Percentiles rank a stretch among this genome's conserved stretches.
These are phyloP conservation scores for Diversispora eburnea DNA, from an alignment of 192 early-diverging fungal genomes.

Conservation along the genomic window DNA sequence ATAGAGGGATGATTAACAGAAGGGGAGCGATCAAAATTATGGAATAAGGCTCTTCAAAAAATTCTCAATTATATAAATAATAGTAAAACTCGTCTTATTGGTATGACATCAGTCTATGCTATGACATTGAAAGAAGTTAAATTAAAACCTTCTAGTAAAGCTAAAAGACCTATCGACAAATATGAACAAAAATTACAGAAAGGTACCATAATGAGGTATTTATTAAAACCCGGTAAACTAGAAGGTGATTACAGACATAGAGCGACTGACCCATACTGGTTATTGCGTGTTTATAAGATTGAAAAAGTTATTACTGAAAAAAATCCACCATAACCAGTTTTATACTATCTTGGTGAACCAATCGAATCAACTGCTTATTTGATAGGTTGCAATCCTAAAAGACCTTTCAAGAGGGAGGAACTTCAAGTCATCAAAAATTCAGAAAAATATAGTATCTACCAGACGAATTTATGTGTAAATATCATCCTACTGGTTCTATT, in stretches of 20 bases:
- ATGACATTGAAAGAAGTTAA: constrained; percentile 20
- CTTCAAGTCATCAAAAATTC: constrained; percentile 22
- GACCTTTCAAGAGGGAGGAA: constrained; percentile 17
- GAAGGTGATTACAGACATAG: constrained; percentile 14
- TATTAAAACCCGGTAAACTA: constrained; percentile 19
- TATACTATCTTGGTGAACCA: too few species aligned
- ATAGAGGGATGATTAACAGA: not conserved
- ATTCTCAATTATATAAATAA: constrained; percentile 24
- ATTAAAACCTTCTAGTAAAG: constrained; percentile 3
- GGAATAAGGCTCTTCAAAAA: constrained; percentile 16
- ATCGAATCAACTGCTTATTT: constrained; percentile 20
- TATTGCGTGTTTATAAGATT: constrained; percentile 8
- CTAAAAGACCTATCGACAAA: constrained; percentile 25
- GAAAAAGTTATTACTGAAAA: constrained; percentile 11
- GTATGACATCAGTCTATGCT: not conserved
- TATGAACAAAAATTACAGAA: constrained; percentile 21
- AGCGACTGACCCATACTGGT: constrained; percentile 14
- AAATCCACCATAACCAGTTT: constrained; percentile 21
- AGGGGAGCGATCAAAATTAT: constrained; percentile 1
- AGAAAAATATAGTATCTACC: constrained; percentile 19
- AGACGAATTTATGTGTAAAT: constrained; percentile 19
- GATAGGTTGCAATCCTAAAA: constrained; percentile 7
- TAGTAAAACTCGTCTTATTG: constrained; percentile 8
- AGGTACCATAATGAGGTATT: constrained; percentile 8
- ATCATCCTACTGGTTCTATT: constrained; percentile 15